Conservation (phyloP, 2,329 filamentous ascomycete genomes). For the Pseudogymnoascus sp. region DNA sequence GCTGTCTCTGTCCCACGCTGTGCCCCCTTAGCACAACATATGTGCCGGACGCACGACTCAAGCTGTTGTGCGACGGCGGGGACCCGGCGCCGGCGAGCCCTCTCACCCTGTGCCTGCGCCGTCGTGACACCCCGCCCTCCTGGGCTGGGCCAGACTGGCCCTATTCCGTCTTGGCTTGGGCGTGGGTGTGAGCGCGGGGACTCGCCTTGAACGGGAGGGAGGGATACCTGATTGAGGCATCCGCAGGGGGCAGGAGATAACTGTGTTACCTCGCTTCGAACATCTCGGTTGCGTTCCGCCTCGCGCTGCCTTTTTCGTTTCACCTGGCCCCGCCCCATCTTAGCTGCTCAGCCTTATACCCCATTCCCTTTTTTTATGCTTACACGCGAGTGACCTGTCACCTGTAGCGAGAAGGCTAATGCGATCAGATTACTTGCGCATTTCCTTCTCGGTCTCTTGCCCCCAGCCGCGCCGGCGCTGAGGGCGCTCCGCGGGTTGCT, state of each 20-base stretch:
- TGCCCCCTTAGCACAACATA: background rate
- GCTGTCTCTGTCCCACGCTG: background rate
- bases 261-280: background rate
- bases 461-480: slow-evolving; percentile 34
- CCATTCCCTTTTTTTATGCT: background rate
- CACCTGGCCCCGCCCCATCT: background rate
- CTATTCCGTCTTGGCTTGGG: background rate
- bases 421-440: background rate
- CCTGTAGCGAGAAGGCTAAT: background rate
- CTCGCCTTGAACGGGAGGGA: background rate
- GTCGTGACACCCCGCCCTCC: background rate
- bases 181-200: background rate
- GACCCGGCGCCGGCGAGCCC: background rate
- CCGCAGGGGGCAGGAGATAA: background rate
- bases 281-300: background rate
- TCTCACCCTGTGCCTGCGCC: background rate
- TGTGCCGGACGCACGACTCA: background rate
- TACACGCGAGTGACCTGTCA: background rate
- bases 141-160: background rate
- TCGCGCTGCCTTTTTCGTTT: background rate
- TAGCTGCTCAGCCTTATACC: background rate
- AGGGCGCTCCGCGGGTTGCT: slow-evolving; percentile 66
- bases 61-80: background rate
- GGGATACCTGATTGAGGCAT: background rate
- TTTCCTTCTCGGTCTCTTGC: background rate